Evolutionary conservation across 108 stramenopile genomes (phyloP), one percentile per base, ranked within the genome.

Genomic region (Asterionellopsis glacialis): DNA sequence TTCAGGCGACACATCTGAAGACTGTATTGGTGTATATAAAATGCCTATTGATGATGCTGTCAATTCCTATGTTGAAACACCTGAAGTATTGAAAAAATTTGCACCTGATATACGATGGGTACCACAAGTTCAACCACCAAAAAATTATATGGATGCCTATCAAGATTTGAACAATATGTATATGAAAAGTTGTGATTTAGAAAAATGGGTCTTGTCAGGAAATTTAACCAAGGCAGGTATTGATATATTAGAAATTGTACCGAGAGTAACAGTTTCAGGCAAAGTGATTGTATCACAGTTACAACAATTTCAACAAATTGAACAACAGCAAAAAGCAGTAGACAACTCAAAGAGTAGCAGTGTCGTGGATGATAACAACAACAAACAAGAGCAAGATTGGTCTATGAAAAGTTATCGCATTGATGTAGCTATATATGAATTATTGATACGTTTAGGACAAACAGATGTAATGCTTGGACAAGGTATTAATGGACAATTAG

Each of bases 11-110:
- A 61, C 73, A 25, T 68, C 73, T 16, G 41, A 49, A 43, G 84
- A 80, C 1, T 91, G 90, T 51, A 91, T 91, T 59, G 90, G 90
- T 11, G 78, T 88, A 1, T 91, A 88, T 71, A 91, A 91, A 58
- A 61, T 91, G 39, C 90, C 90, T 7, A 62, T 85, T 14, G 84
- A 87, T 51, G 83, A 78, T 59, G 67, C 65, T 9, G 63, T 72
- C 12, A 41, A 52, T 11, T 55, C 75, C 1, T 86, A 78, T 45
- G 69, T 90, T 4, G 68, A 70, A 23, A 84, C 77, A 12, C 77
- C 79, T 7, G 85, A 86, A 48, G 65, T 56, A 19, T 51, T 90
- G 19, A 58, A 73, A 55, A 52, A 58, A 45, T 82, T 68, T 68
- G 88, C 88, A 15, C 89, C 89, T 13, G 85, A 84, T 61, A 26